Evolutionary conservation across 495 filamentous ascomycete species (phyloP), one percentile per base, ranked within the genome.

Genomic region (Lasiosphaeria ovina): DNA sequence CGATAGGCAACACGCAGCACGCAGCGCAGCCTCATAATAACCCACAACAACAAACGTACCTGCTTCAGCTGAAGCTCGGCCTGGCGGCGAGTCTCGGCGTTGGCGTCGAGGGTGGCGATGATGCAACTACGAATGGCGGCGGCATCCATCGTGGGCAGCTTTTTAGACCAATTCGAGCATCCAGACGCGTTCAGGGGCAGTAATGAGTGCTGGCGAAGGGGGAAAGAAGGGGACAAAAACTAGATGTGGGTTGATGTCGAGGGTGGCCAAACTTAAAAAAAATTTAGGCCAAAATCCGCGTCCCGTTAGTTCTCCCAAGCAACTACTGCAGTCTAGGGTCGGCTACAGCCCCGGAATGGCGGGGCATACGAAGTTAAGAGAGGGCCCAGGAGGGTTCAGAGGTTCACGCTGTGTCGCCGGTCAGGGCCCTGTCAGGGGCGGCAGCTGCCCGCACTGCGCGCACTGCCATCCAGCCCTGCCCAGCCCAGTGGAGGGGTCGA

Each of bases 61-160:
- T 89, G 87, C 88, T 93, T 96, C 65, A 98, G 80, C 75, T 97
- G 90, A 66, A 93, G 76, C 80, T 98, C 95, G 60, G 92, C 94
- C 73, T 90, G 86, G 66, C 86, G 85, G 69, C 94, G 85, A 74
- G 81, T 85, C 66, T 94, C 90, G 66, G 91, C 86, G 81, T 98
- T 90, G 62, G 89, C 73, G 66, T 91, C 87, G 67, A 97, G 85
- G 51, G 92, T 97, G 69, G 89, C 88, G 72, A 88, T 83, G 74
- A 98, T 91, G 74, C 92, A 90, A 80, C 86, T 86, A 77, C 92
- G 83, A 70, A 98, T 83, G 70, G 85, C 86, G 74, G 85, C 83
- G 73, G 88, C 89, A 83, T 97, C 92, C 94, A 98, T 97, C 60
- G 65, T 75, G 69, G 70, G 68, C 64, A 59, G 57, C 44, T 53